These are phyloP conservation scores for Nicotiana knightiana DNA, from an alignment of 257 asterid species.

Conservation along the genomic window DNA sequence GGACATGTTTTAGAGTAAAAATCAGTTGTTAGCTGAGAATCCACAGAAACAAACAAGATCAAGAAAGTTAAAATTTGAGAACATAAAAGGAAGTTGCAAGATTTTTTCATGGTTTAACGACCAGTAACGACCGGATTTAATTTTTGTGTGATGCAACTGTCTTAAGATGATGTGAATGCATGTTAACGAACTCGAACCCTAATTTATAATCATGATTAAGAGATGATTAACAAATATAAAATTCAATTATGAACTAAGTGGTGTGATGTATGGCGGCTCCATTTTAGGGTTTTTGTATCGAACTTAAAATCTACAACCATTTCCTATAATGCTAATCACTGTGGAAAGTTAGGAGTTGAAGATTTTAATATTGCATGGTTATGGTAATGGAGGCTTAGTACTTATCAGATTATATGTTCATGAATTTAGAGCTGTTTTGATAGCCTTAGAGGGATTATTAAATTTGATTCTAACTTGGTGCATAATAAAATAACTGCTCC, in stretches of 20 bases:
- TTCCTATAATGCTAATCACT: background rate
- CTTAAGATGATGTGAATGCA: background rate
- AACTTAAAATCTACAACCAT: background rate
- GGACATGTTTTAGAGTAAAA: slow-evolving; percentile 60
- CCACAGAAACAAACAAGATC: slow-evolving; percentile 30
- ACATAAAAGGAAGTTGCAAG: background rate
- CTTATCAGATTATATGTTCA: slow-evolving; percentile 11
- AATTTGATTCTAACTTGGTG: background rate
- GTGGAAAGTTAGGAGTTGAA: background rate
- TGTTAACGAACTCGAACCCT: background rate
- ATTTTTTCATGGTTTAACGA: slow-evolving; percentile 25
- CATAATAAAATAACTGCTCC: background rate
- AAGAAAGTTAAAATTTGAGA: slow-evolving; percentile 16
- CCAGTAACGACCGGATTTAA: background rate
- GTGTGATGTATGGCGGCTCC: slow-evolving; percentile 31
- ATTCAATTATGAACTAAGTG: background rate
- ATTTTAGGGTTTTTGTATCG: background rate
- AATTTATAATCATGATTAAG: slow-evolving; percentile 8
- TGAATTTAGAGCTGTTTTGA: background rate
- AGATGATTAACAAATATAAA: background rate
- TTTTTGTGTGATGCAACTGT: too few relatives aligned
- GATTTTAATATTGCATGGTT: background rate
- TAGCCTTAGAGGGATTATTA: background rate
- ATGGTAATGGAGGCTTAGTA: slow-evolving; percentile 5
- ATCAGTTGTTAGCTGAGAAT: slow-evolving; percentile 48